Conservation (phyloP, 495 filamentous ascomycete genomes). For the Zalerion maritima region DNA sequence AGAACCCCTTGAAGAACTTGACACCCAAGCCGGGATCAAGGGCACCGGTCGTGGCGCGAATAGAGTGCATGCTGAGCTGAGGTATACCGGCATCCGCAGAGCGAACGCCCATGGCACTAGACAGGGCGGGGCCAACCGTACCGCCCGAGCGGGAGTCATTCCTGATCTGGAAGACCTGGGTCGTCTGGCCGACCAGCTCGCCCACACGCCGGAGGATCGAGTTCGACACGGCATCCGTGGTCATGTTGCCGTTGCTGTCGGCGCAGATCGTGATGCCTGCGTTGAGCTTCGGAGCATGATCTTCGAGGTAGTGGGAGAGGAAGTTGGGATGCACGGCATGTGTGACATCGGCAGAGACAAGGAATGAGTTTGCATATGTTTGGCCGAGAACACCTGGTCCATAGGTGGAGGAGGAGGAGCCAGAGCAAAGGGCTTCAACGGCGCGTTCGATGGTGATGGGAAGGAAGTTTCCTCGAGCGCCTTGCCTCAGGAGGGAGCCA, state of each 20-base stretch:
- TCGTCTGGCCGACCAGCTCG: conserved; percentile 45
- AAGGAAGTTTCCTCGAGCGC: conserved; percentile 78
- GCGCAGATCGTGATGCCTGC: conserved; percentile 68
- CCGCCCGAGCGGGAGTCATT: conserved; percentile 82
- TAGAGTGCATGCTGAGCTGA: conserved; percentile 89
- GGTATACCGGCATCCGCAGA: conserved; percentile 84
- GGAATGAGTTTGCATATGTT: conserved; percentile 84
- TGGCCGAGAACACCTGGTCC: conserved; percentile 58
- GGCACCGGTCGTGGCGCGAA: conserved; percentile 77
- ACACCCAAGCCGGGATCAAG: conserved; percentile 82
- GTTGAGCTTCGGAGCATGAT: conserved; percentile 81
- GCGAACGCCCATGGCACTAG: conserved; percentile 62
- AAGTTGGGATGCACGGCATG: conserved; percentile 96
- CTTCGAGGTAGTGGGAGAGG: conserved; percentile 59
- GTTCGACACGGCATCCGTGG: conserved; percentile 68
- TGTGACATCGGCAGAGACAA: conserved; percentile 84
- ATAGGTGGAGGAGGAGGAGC: conserved; percentile 23
- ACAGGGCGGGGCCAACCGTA: conserved; percentile 90
- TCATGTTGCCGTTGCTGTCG: conserved; percentile 90
- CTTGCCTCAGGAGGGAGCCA: conserved; percentile 77
- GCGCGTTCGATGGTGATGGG: conserved; percentile 65
- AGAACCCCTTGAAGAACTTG: conserved; percentile 77
- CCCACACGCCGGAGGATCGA: conserved; percentile 63
- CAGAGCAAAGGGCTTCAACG: conserved; percentile 46
- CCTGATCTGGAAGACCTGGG: conserved; percentile 89